Percentiles rank a stretch among this genome's conserved stretches.
Evolutionary conservation across 1,139 yeast species (phyloP).

Genomic region (Starmera stellimalicola): DNA sequence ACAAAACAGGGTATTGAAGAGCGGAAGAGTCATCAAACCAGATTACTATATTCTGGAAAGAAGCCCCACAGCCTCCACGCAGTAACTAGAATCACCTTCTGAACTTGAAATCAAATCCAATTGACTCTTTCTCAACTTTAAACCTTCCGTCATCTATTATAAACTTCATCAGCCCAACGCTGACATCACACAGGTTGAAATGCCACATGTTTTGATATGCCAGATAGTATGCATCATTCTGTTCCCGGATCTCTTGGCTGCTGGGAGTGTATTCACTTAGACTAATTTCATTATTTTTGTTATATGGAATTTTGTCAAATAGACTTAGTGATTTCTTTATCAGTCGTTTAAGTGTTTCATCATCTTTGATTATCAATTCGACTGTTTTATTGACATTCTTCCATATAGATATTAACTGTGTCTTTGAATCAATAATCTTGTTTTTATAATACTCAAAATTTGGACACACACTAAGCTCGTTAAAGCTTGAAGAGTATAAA

Average conservation of each 20-base stretch:
- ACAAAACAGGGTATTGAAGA: conserved; percentile 28
- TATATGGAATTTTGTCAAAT: conserved; percentile 41
- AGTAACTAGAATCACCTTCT: conserved; percentile 19
- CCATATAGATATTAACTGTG: conserved; percentile 60
- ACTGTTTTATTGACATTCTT: conserved; percentile 47
- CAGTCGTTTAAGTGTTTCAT: conserved; percentile 25
- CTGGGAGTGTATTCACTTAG: neutral
- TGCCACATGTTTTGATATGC: conserved; percentile 74
- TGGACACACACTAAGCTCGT: conserved; percentile 57
- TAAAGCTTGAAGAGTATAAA: conserved; percentile 62
- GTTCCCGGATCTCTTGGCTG: conserved; percentile 17
- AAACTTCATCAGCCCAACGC: conserved; percentile 33
- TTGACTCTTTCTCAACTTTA: conserved; percentile 31
- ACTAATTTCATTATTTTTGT: too few relatives aligned
- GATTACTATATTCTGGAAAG: conserved; percentile 27
- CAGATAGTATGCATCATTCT: conserved; percentile 47
- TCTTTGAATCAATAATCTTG: conserved; percentile 52
- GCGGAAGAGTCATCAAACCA: conserved; percentile 33
- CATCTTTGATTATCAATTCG: conserved; percentile 26
- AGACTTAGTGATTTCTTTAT: conserved; percentile 49
- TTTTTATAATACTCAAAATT: conserved; percentile 54
- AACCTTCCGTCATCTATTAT: conserved; percentile 32
- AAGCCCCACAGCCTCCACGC: neutral
- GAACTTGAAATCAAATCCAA: conserved; percentile 43
- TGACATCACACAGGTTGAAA: conserved; percentile 59